phyloP scores from a whole-genome alignment of 2,329 filamentous ascomycete species.

The Exophiala calicioides region DNA sequence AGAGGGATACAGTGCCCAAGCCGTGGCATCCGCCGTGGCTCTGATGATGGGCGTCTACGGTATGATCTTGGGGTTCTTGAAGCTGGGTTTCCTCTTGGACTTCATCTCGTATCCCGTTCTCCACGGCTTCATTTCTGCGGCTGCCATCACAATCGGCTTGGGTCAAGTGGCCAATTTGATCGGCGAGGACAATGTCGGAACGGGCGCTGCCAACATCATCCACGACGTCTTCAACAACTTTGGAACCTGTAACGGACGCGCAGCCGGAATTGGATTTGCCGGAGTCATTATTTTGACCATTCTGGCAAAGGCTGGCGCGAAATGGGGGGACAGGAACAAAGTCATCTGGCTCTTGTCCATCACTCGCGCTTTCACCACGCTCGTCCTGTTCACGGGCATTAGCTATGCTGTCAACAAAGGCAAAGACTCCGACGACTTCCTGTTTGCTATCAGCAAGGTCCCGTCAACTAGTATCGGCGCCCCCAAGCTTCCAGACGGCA shows the following conservation, averaged over 20 bases:
- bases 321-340: constrained; percentile 60
- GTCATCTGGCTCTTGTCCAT: constrained; percentile 61
- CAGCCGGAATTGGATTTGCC: constrained; percentile 61
- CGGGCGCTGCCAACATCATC: constrained; percentile 59
- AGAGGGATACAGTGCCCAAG: constrained; percentile 54
- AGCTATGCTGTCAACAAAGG: constrained; percentile 62
- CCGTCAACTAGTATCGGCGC: constrained; percentile 56
- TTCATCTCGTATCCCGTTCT: constrained; percentile 67
- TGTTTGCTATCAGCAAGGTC: constrained; percentile 63
- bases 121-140: constrained; percentile 66
- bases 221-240: constrained; percentile 60
- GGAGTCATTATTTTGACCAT: constrained; percentile 58
- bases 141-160: constrained; percentile 65
- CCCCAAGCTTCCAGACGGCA: constrained; percentile 50
- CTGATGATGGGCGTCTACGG: constrained; percentile 65
- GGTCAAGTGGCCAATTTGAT: constrained; percentile 65
- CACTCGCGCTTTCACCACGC: constrained; percentile 61
- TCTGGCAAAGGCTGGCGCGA: constrained; percentile 60
- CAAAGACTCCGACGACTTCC: constrained; percentile 44
- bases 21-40: constrained; percentile 62
- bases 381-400: constrained; percentile 64
- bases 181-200: constrained; percentile 54
- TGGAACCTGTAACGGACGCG: constrained; percentile 58
- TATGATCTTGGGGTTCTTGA: constrained; percentile 61
- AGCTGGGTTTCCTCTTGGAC: constrained; percentile 65